A percentile compares a stretch with the other conserved stretches of the same genome.
phyloP scores from a whole-genome alignment of 75 land plant genomes.

The Selaginella moellendorffii region DNA sequence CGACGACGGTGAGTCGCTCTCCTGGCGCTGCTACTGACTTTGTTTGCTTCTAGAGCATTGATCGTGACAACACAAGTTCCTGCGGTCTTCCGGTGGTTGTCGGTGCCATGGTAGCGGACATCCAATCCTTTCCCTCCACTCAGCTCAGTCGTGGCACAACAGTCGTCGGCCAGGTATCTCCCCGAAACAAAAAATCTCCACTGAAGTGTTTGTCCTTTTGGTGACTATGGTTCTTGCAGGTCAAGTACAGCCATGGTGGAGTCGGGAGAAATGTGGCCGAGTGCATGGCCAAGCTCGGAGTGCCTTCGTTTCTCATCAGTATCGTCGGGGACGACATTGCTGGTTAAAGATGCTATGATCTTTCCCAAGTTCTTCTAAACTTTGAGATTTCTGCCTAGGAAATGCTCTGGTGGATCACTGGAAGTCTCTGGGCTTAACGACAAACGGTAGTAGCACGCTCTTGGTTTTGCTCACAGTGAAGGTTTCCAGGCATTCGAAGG shows the following conservation, averaged over 20 bases:
- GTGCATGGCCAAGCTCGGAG: constrained; percentile 69
- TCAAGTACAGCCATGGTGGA: constrained; percentile 55
- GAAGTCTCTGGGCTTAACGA: constrained; percentile 57
- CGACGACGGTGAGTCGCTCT: too few species aligned
- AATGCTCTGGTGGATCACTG: constrained; percentile 49
- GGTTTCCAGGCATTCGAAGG: constrained; percentile 47
- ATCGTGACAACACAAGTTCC: background rate
- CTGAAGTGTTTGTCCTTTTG: background rate
- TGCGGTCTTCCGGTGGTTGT: constrained; percentile 50
- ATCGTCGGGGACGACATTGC: constrained; percentile 66
- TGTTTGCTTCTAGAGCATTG: background rate
- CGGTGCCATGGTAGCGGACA: constrained; percentile 88
- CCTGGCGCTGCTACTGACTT: background rate
- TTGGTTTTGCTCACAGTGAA: background rate
- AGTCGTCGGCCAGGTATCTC: constrained; percentile 60
- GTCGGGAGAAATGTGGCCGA: constrained; percentile 92
- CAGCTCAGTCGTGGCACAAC: constrained; percentile 53
- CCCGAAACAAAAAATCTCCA: background rate
- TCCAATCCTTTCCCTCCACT: constrained; percentile 48
- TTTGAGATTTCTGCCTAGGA: constrained; percentile 25
- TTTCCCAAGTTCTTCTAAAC: too few species aligned
- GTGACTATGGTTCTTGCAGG: constrained; percentile 25
- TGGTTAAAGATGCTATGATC: too few species aligned
- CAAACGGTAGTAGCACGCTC: constrained; percentile 37
- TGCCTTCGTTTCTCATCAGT: constrained; percentile 59